These are phyloP conservation scores for Populus alba DNA, from an alignment of 345 rosid species.

Conservation along the genomic window DNA sequence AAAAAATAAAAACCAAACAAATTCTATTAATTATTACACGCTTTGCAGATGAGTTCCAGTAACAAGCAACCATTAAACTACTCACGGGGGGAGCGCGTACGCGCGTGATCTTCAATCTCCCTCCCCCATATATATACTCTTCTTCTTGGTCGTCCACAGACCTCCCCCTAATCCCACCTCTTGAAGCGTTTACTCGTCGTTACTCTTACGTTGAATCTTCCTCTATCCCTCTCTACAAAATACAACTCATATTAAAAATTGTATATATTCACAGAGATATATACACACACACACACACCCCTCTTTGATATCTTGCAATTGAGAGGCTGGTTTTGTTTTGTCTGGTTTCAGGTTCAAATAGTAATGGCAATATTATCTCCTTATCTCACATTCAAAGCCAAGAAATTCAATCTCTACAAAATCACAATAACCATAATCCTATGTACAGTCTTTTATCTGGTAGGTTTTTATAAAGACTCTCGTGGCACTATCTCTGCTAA, in stretches of 20 bases:
- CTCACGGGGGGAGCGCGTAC: conserved; percentile 2
- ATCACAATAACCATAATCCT: conserved; percentile 37
- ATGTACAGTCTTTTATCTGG: conserved; percentile 50
- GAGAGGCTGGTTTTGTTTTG: background rate
- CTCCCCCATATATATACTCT: background rate
- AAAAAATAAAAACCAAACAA: background rate
- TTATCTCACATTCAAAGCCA: conserved; percentile 29
- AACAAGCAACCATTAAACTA: background rate
- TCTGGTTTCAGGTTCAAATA: background rate
- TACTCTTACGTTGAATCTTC: background rate
- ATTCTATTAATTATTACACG: conserved; percentile 2
- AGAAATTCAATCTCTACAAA: conserved; percentile 45
- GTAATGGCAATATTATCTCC: conserved; percentile 3
- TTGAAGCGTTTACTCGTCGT: conserved; percentile 8
- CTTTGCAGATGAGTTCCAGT: background rate
- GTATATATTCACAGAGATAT: background rate
- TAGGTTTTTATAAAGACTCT: conserved; percentile 51
- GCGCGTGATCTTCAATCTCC: background rate
- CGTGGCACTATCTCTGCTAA: conserved; percentile 9
- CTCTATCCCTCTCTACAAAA: background rate
- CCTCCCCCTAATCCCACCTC: background rate
- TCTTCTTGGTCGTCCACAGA: background rate
- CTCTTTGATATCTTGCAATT: background rate
- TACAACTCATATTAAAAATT: too few species aligned
- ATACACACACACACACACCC: background rate